Evolutionary conservation across 2,329 filamentous ascomycete species (phyloP), one percentile per base, ranked within the genome.

Genomic region (Fusarium neocosmosporiellum): DNA sequence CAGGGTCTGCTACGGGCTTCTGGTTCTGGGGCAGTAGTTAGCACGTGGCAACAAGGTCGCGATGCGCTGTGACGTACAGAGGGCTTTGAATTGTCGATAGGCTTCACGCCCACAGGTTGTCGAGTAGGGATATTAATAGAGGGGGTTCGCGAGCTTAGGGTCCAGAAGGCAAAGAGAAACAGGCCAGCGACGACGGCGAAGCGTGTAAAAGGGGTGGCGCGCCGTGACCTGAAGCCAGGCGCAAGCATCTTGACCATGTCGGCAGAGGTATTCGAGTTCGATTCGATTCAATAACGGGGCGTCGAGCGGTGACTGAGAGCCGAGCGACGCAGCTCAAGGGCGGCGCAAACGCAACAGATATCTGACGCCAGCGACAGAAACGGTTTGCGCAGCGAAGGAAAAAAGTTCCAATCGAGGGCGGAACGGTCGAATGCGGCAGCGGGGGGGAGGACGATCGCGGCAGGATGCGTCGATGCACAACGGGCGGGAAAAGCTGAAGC

Each of bases 141-240:
- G 64, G 65, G n/a, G 39, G 76, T 71, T 37, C 71, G 72, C 33
- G 57, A 64, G 66, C 64, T 75, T 29, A 81, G 77, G 2, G 69
- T 65, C 76, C 81, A 82, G 29, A 80, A 71, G n/a, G 73, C 71
- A 34, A 79, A 73, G 34, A 83, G 48, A 18, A 86, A 43, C 39
- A 86, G 62, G 39, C 79, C 57, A 61, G 80, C 79, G n/a, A 84
- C 75, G 41, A 85, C 66, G 31, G 79, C 72, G 65, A 84, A 86
- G 63, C 84, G 84, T 29, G 85, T 66, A 63, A 86, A 79, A 73
- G 85, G 82, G 58, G 84, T 84, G 10, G 81, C 82, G 62, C 85
- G 83, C 66, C 84, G 81, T 64, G 83, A 82, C 43, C 83, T 82
- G 65, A 86, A 85, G 34, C 80, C 79, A 36, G 83, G 80, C 69